Conservation (phyloP, 2,329 filamentous ascomycete species). For the Fusarium phyllophilum region DNA sequence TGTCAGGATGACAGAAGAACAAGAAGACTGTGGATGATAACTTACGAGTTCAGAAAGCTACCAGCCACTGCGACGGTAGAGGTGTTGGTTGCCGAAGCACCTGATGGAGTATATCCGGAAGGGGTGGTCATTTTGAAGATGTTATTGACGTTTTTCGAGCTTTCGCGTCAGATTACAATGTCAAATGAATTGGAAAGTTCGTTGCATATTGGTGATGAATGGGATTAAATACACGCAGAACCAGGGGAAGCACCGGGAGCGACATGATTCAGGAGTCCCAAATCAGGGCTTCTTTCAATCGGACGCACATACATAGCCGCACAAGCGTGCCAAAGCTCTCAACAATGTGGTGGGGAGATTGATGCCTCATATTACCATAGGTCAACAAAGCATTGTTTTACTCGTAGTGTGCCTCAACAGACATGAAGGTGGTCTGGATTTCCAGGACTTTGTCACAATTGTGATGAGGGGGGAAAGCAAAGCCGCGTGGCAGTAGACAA, state of each 20-base stretch:
- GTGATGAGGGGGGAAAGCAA: neutral
- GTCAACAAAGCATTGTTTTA: neutral
- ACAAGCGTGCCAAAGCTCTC: neutral
- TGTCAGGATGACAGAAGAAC: fast-evolving
- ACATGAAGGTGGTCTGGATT: neutral
- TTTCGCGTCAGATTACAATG: neutral
- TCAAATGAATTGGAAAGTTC: neutral
- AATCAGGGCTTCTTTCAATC: neutral
- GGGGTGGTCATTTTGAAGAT: neutral
- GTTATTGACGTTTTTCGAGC: neutral
- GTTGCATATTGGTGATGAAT: neutral
- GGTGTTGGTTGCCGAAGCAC: neutral
- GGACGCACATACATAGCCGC: neutral
- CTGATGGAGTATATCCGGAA: neutral
- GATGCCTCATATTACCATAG: neutral
- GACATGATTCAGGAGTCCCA: neutral
- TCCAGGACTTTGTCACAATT: neutral
- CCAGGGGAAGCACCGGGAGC: neutral
- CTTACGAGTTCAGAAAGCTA: neutral
- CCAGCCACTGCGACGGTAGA: neutral
- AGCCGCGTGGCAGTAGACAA: neutral
- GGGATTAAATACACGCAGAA: neutral
- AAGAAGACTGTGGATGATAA: neutral
- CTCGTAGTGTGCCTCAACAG: neutral
- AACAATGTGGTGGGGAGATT: neutral